Base-by-base conservation (phyloP, 192 early-diverging fungal species). In the Phycomyces nitens region DNA sequence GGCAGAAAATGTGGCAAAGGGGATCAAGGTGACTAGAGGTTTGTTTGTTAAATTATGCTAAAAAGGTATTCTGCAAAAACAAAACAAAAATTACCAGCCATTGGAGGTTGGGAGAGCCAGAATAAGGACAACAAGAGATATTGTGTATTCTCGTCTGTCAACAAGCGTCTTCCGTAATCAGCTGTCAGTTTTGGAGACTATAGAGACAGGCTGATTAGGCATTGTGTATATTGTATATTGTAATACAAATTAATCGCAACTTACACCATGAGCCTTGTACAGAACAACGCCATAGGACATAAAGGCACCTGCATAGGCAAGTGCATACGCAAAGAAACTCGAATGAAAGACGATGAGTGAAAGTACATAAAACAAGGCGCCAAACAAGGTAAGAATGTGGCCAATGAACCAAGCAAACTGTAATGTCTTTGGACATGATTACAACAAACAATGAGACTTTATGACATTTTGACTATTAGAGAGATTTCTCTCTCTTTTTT, bases 231-330 rank as follows among this genome's bases (percentile, higher is more conserved):
- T 38, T 47, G 53, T 54, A 55, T 62, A 41, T 38, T 23, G 10
- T 29, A 24, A 21, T 23, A 34, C 20, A 12, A 38, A 42, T 63
- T 20, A 56, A 42, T 43, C 14, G 12, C 5, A 15, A 81, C 83
- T 84, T 80, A 90, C 88, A 29, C 89, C 88, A 68, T 87, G 82
- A 24, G 85, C 80, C 69, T 90, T 92, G 74, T 87, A 89, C 58
- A 92, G 76, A 44, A 93, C 89, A 47, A 93, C 87, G 40, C 84
- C 82, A 71, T 89, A 93, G 49, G 81, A 83, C 22, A 90, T 38
- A 18, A 89, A 58, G 7, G 88, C 87, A 18, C 90, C 89, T 27
- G 82, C 70, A 59, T 83, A 88, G 12, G 86, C 87, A 56, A 78
- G 80, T 9, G 70, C 63, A 70, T 92, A 92, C 6, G 72, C 42